phyloP scores from a whole-genome alignment of 768 basidiomycete genomes.

The Termitomyces sp. region DNA sequence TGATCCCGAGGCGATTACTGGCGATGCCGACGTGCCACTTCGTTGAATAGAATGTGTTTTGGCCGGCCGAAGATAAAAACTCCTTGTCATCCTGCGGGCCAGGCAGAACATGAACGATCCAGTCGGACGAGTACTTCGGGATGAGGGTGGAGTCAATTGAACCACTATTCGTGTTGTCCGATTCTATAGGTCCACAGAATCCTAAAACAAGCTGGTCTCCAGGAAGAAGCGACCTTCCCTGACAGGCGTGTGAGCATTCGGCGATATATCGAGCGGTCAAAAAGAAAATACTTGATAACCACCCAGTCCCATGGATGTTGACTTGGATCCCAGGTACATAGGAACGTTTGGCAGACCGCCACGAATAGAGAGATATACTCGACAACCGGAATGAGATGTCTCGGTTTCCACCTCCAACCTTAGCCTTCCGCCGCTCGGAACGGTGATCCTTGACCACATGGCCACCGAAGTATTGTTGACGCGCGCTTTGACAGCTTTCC shows the following conservation, averaged over 20 bases:
- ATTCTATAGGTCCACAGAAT: constrained; percentile 19
- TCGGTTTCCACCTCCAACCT: constrained; percentile 30
- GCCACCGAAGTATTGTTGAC: constrained; percentile 34
- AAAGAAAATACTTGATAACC: constrained; percentile 41
- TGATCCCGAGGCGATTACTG: constrained; percentile 63
- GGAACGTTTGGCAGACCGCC: constrained; percentile 62
- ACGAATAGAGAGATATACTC: constrained; percentile 51
- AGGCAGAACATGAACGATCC: constrained; percentile 51
- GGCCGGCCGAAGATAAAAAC: constrained; percentile 48
- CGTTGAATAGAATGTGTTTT: constrained; percentile 46
- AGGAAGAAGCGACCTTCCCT: constrained; percentile 48
- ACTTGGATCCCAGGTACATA: constrained; percentile 58
- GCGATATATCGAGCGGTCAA: no score
- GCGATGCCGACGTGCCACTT: constrained; percentile 51
- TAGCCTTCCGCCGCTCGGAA: constrained; percentile 43
- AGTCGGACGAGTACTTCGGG: constrained; percentile 46
- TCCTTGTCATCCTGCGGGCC: constrained; percentile 63
- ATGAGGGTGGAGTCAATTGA: constrained; percentile 25
- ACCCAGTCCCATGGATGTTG: constrained; percentile 59
- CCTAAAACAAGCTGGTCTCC: constrained; percentile 50
- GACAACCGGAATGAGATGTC: constrained; percentile 35
- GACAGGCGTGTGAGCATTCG: not conserved
- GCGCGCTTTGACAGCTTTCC: constrained; percentile 39
- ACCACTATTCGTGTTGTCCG: constrained; percentile 10
- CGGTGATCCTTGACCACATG: constrained; percentile 47